Evolutionary conservation across 305 asterid species (phyloP), one percentile per base, ranked within the genome.

Genomic region (Solanum aculeatissimum): DNA sequence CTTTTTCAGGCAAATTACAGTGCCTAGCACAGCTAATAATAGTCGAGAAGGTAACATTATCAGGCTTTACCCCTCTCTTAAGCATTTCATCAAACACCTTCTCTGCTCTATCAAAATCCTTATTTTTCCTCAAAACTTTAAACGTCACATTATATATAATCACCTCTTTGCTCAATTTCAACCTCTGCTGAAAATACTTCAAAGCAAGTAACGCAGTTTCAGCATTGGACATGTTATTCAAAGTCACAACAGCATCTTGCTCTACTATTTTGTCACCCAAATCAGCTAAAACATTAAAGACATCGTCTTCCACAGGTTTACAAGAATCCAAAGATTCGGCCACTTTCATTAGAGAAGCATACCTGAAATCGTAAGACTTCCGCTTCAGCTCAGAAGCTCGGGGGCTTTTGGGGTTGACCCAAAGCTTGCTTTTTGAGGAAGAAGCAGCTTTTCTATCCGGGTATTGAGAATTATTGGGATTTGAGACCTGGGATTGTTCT

Each of bases 361-460:
- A 94, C 98, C 98, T 95, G 86, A 69, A 92, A 85, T 91, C 94
- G 12, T 89, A 57, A 1, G 96, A 91, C 23, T 83, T 89, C 21
- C 86, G 86, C 87, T 90, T 85, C 23, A 97, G 87, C 69, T 90
- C 88, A 7, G 93, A 84, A 58, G 98, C 98, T 62, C 89, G 85
- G 72, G 95, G 89, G 90, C 93, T 94, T 62, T 87, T 93, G 77
- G 98, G 99, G 77, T 97, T 95, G 85, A 97, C 92, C 99, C 98
- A 97, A 29, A 54, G 77, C 89, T 83, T 69, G 60, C 82, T 51
- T 71, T 93, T 95, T 23, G 96, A 57, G 1, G 90, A 86, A 66
- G 94, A 55, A 4, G 6, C 32, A 18, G 84, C 4, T 42, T 87
- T 90, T 47, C 58, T 66, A 66, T 32, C 7, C 35, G 23, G 90